Evolutionary conservation across 2,329 filamentous ascomycete species (phyloP).

Genomic region (Podosphaera xanthii): DNA sequence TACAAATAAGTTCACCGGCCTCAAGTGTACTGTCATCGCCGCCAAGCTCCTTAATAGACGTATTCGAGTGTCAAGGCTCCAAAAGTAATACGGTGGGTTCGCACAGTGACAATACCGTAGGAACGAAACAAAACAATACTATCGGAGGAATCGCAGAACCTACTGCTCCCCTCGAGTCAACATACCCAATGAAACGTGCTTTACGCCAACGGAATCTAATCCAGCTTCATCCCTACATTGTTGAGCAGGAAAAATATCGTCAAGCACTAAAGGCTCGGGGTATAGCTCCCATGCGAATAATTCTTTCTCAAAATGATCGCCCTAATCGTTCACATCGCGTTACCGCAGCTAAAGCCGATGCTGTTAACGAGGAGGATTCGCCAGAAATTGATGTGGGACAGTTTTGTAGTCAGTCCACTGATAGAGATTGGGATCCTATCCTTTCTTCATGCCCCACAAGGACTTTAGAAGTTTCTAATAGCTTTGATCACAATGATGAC

Average conservation of each 20-base stretch:
- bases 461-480: background rate
- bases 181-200: slow-evolving; percentile 5
- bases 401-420: slow-evolving; percentile 10
- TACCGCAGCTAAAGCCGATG: slow-evolving; percentile 7
- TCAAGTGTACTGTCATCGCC: slow-evolving; percentile 13
- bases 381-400: slow-evolving; percentile 5
- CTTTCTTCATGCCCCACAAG: background rate
- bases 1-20: slow-evolving; percentile 17
- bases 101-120: background rate
- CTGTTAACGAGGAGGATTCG: slow-evolving; percentile 8
- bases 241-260: slow-evolving; percentile 15
- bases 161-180: background rate
- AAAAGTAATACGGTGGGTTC: background rate
- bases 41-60: slow-evolving; percentile 1
- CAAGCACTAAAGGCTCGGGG: slow-evolving; percentile 12
- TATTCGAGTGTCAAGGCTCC: background rate
- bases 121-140: background rate
- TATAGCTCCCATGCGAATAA: slow-evolving; percentile 12
- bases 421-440: slow-evolving; percentile 7
- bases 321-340: slow-evolving; percentile 2
- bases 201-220: slow-evolving; percentile 15
- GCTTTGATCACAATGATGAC: background rate
- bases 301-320: slow-evolving; percentile 8
- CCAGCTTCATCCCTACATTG: slow-evolving; percentile 15
- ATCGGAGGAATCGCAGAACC: background rate